Base-by-base conservation (phyloP, 108 stramenopile genomes). In the Cylindrotheca fusiformis region DNA sequence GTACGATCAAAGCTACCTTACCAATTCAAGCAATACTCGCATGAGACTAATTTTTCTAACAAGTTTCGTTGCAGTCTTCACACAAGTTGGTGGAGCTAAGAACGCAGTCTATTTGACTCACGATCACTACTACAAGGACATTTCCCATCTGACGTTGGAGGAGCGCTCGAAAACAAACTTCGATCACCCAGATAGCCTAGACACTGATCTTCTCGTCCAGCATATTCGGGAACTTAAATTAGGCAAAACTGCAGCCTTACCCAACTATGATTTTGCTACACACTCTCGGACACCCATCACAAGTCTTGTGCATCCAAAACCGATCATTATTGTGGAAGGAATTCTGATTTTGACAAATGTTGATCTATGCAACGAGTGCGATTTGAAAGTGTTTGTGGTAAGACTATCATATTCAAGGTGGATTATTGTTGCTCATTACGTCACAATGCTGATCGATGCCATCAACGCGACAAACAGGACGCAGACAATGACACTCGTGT, bases 361-460 rank as follows among this genome's bases (percentile, higher is more conserved):
- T 48, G 77, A 75, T 10, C 72, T 98, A 19, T 65, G 72, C 27
- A 70, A 84, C 14, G 77, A 90, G 65, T 56, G 97, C 67, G 96
- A 97, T 76, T 69, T 98, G 33, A 95, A 93, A 69, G 83, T 98
- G 20, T 98, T 93, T 81, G 97, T 98, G 68, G 95, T 87, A 66
- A 27, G 86, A 76, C 18, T 31, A 25, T n/a, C 19, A 6, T 51
- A 20, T 51, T 10, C 22, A 24, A 24, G 45, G 58, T 6, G 25
- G 45, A 8, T 30, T 17, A 32, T 27, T 50, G n/a, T 55, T 24
- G 32, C 24, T 65, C 30, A 33, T 36, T 53, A 10, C 41, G 22
- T 54, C n/a, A 22, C 25, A n/a, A 17, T n/a, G 3, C 10, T 29
- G 10, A 29, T 17, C 4, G 1, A 2, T 29, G 10, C 6, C 54